Percentiles rank a stretch among this genome's conserved stretches.
Evolutionary conservation across 1,139 yeast species (phyloP).

Genomic region (Taiozyma sp.): DNA sequence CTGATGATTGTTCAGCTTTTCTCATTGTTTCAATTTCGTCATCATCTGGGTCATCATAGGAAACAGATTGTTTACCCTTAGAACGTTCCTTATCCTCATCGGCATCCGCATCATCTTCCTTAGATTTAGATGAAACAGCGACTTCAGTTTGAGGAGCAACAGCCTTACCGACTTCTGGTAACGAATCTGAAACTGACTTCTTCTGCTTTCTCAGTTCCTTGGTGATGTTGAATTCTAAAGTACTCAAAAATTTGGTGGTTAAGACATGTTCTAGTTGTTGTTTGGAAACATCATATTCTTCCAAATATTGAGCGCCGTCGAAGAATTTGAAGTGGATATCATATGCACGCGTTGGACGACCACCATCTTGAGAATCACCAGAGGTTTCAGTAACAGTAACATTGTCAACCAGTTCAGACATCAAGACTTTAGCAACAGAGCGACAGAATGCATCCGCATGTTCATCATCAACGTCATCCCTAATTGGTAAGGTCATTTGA

Average conservation of each 20-base stretch:
- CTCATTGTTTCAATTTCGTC: constrained; percentile 88
- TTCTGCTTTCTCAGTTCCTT: constrained; percentile 84
- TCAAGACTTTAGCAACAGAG: constrained; percentile 76
- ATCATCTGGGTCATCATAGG: constrained; percentile 93
- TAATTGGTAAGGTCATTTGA: constrained; percentile 91
- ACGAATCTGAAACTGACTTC: constrained; percentile 42
- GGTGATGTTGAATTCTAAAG: constrained; percentile 66
- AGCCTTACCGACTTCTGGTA: constrained; percentile 72
- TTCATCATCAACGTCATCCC: constrained; percentile 72
- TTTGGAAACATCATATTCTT: constrained; percentile 84
- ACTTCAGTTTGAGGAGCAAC: constrained; percentile 52
- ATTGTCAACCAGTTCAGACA: constrained; percentile 85
- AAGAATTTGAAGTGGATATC: constrained; percentile 71
- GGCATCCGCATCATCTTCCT: constrained; percentile 50
- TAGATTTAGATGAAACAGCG: constrained; percentile 30
- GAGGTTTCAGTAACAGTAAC: constrained; percentile 89
- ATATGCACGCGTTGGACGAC: constrained; percentile 56
- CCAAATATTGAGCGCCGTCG: constrained; percentile 70
- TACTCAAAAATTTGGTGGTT: constrained; percentile 57
- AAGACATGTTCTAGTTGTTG: constrained; percentile 73
- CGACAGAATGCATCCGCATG: constrained; percentile 94
- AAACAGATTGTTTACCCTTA: constrained; percentile 78
- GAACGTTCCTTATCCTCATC: constrained; percentile 61
- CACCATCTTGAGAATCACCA: constrained; percentile 47
- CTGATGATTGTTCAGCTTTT: constrained; percentile 71